Evolutionary conservation across 345 rosid genomes (phyloP), one percentile per base, ranked within the genome.

Genomic region (Populus tremula): DNA sequence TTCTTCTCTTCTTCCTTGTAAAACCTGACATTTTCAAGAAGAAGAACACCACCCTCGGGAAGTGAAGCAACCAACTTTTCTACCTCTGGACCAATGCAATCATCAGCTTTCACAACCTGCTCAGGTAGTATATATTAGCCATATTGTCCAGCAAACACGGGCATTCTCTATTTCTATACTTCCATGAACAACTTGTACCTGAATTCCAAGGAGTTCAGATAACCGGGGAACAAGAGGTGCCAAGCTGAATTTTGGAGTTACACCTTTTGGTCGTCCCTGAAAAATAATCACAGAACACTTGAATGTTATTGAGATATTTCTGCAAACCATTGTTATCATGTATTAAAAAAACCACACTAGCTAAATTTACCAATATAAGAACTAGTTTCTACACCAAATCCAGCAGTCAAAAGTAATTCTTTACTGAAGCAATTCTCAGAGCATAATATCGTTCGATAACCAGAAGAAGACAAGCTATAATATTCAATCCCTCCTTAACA

Each of bases 1-100:
- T 94, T 94, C 88, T 94, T 94, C 87, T 94, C 98, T 86, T 94
- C 98, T 76, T 92, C 98, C 88, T 88, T 94, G 84, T 94, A 78
- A 86, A 94, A 94, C 84, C 97, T 89, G 72, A 92, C 97, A 69
- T 94, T 94, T 85, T 94, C 98, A 70, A 94, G 94, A 47, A 94
- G 93, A 76, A 94, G 82, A 84, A 94, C 96, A 67, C 94, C 86
- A n/a, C 98, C 97, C 65, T 92, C 93, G 1, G 98, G 92, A 78
- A 94, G 92, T 23, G 87, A 88, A 75, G 94, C 92, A 38, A 91
- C 96, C 82, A 91, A 76, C 69, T 90, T 94, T 76, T 92, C 94
- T 13, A 94, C 97, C 78, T 92, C 93, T 50, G 94, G 97, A 75
- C 96, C 98, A 82, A 92, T 89, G 84, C 94, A 92, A 83, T 94